phyloP scores from a whole-genome alignment of 208 protist species.

The Strigomonas galati region DNA sequence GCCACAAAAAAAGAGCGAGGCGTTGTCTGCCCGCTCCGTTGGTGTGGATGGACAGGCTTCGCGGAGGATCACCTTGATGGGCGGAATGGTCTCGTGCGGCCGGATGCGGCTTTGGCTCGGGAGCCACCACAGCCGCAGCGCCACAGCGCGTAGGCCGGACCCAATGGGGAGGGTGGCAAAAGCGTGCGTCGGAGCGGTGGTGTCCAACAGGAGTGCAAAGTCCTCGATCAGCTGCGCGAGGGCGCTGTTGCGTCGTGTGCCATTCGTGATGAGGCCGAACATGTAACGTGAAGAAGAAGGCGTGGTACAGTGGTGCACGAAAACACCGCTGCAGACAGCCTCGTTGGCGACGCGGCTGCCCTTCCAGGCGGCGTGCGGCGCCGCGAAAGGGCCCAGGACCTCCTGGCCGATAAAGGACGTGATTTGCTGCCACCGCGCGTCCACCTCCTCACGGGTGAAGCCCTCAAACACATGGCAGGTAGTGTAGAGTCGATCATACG shows the following conservation, averaged over 20 bases:
- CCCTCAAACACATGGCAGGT: neutral
- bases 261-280: conserved; percentile 45
- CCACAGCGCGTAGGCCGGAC: conserved; percentile 31
- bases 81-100: conserved; percentile 36
- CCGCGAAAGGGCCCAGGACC: neutral
- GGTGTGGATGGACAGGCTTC: conserved; percentile 5
- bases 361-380: neutral
- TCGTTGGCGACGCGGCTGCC: neutral
- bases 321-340: conserved; percentile 28
- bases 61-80: conserved; percentile 45
- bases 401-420: neutral
- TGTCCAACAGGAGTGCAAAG: conserved; percentile 15
- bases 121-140: conserved; percentile 57
- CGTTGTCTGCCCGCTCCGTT: neutral
- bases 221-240: conserved; percentile 18
- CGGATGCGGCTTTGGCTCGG: conserved; percentile 41
- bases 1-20: conserved; percentile 23
- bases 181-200: conserved; percentile 7
- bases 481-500: neutral
- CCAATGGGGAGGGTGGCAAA: conserved; percentile 42
- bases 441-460: neutral
- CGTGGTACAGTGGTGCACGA: conserved; percentile 22
- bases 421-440: neutral
- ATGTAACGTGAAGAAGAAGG: conserved; percentile 14
- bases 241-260: conserved; percentile 10